These are phyloP conservation scores for Prunella vulgaris DNA, from an alignment of 257 asterid genomes.

Conservation along the genomic window DNA sequence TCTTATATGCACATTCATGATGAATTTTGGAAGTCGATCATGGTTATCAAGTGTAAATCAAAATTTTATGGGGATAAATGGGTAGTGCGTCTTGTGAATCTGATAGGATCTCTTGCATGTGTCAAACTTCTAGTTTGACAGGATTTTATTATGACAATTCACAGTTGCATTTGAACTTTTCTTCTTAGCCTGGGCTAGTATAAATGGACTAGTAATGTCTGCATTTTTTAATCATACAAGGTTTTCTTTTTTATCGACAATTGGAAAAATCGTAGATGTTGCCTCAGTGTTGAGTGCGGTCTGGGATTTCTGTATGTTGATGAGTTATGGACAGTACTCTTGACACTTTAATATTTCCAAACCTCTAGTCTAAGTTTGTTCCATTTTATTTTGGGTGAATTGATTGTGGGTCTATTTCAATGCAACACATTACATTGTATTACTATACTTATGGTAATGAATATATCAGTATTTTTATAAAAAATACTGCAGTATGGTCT, in stretches of 20 bases:
- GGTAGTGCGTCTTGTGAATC: conserved; percentile 5
- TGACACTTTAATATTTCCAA: neutral
- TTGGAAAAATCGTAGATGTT: too few relatives aligned
- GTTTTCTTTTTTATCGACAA: neutral
- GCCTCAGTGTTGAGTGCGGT: too few relatives aligned
- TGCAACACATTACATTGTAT: neutral
- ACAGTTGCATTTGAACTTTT: neutral
- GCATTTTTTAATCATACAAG: neutral
- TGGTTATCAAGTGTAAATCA: neutral
- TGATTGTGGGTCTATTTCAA: neutral
- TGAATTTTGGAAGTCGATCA: conserved; percentile 5
- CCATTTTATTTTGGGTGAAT: neutral
- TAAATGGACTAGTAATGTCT: neutral
- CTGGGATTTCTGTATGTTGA: neutral
- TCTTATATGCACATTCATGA: neutral
- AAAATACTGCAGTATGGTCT: neutral
- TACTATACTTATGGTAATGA: neutral
- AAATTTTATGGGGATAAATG: neutral
- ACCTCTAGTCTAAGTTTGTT: neutral
- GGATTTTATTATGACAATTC: neutral
- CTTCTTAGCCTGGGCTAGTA: neutral
- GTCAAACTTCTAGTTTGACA: neutral
- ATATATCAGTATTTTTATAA: neutral
- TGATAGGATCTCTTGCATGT: conserved; percentile 7
- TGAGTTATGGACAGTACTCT: neutral